phyloP scores from a whole-genome alignment of 371 early-diverging fungal genomes.

The Mucor plumbeus region DNA sequence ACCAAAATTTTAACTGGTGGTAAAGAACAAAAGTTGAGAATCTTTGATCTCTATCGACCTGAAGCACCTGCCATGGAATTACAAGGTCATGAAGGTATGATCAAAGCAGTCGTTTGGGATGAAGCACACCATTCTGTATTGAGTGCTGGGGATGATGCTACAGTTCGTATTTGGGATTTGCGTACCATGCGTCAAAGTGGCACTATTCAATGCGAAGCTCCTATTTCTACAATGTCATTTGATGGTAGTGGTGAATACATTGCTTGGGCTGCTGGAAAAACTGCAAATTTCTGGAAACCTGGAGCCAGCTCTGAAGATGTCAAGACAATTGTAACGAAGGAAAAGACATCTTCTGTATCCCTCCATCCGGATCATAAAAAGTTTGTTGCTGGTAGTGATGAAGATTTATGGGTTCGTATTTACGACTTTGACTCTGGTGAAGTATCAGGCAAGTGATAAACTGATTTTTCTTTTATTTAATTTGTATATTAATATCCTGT shows the following conservation, averaged over 20 bases:
- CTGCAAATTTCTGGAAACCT: constrained; percentile 75
- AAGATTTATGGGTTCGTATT: constrained; percentile 82
- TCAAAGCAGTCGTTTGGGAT: constrained; percentile 78
- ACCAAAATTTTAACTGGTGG: constrained; percentile 81
- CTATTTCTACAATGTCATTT: constrained; percentile 72
- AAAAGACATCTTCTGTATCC: constrained; percentile 77
- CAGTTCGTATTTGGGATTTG: constrained; percentile 75
- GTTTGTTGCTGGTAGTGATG: constrained; percentile 79
- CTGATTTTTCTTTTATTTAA: too few species aligned
- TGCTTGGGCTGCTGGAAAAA: constrained; percentile 76
- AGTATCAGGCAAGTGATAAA: constrained; percentile 50
- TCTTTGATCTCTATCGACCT: constrained; percentile 79
- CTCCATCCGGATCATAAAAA: constrained; percentile 77
- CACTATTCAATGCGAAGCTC: constrained; percentile 60
- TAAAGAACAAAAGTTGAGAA: constrained; percentile 75
- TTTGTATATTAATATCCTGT: not conserved
- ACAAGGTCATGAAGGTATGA: constrained; percentile 66
- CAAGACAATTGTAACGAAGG: constrained; percentile 35
- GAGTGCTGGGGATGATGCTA: constrained; percentile 68
- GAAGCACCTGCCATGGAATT: constrained; percentile 57
- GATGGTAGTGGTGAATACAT: constrained; percentile 74
- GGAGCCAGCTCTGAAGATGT: constrained; percentile 42
- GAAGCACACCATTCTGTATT: constrained; percentile 59
- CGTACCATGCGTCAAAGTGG: constrained; percentile 68
- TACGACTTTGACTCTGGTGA: constrained; percentile 76